phyloP scores from a whole-genome alignment of 2,329 filamentous ascomycete genomes.

The Cytospora schulzeri region DNA sequence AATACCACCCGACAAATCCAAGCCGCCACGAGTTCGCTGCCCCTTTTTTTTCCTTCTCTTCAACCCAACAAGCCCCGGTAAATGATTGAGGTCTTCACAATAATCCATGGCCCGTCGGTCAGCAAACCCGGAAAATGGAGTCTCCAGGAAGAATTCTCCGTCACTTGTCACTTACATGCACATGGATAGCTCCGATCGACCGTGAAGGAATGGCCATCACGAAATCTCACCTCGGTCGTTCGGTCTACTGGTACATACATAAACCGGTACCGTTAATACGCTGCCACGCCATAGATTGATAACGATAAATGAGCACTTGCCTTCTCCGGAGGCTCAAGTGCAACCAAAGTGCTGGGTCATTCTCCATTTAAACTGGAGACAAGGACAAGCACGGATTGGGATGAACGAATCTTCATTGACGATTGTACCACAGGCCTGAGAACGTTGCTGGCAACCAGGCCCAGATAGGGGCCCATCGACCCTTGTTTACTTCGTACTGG shows the following conservation, averaged over 20 bases:
- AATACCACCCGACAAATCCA: neutral
- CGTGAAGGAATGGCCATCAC: neutral
- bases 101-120: neutral
- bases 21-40: neutral
- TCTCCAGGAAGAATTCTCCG: neutral
- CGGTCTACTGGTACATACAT: too few species aligned
- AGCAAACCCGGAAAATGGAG: neutral
- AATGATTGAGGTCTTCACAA: neutral
- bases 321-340: neutral
- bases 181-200: neutral
- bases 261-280: neutral
- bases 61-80: neutral
- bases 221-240: neutral
- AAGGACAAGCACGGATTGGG: neutral
- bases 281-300: neutral
- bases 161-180: slow-evolving; percentile 7
- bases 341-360: neutral
- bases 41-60: neutral
- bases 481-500: neutral
- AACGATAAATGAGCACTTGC: neutral
- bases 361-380: neutral
- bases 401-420: neutral
- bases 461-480: neutral
- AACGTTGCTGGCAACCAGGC: neutral
- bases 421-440: neutral